phyloP scores from a whole-genome alignment of 2,329 filamentous ascomycete genomes.

The Paecilomyces formosus region DNA sequence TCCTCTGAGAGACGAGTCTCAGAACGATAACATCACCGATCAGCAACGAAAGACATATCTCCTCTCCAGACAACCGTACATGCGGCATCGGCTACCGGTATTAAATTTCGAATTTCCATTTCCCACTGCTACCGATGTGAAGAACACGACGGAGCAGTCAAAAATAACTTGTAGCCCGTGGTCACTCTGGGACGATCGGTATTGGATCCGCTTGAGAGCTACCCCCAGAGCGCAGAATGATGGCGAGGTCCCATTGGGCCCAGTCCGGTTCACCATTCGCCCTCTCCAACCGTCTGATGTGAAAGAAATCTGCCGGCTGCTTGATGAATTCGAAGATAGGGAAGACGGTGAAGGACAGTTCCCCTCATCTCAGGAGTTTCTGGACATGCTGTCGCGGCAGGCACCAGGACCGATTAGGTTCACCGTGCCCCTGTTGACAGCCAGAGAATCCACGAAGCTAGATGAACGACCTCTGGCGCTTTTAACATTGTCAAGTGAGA shows the following conservation, averaged over 20 bases:
- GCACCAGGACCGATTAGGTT: conserved; percentile 31
- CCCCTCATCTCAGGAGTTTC: background rate
- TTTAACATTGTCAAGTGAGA: conserved; percentile 18
- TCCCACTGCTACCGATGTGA: background rate
- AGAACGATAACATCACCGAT: background rate
- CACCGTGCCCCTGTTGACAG: conserved; percentile 33
- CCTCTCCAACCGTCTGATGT: conserved; percentile 28
- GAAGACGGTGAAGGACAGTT: background rate
- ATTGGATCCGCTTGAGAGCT: conserved; percentile 46
- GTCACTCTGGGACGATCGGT: conserved; percentile 49
- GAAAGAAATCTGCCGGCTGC: conserved; percentile 9
- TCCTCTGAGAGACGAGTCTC: conserved; percentile 21
- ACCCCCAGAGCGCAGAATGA: conserved; percentile 4
- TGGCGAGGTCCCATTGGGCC: background rate
- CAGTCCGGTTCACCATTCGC: conserved; percentile 30
- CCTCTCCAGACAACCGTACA: conserved; percentile 31
- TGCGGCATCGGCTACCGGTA: conserved; percentile 17
- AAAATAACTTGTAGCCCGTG: conserved; percentile 13
- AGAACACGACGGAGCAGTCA: background rate
- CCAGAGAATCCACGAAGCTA: conserved; percentile 2
- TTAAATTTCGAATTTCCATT: conserved; percentile 11
- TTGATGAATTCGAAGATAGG: background rate
- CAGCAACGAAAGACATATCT: conserved; percentile 18
- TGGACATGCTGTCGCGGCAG: conserved; percentile 14
- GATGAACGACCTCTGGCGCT: conserved; percentile 15